phyloP scores from a whole-genome alignment of 2,329 filamentous ascomycete genomes.

The Colletotrichum eleusines region DNA sequence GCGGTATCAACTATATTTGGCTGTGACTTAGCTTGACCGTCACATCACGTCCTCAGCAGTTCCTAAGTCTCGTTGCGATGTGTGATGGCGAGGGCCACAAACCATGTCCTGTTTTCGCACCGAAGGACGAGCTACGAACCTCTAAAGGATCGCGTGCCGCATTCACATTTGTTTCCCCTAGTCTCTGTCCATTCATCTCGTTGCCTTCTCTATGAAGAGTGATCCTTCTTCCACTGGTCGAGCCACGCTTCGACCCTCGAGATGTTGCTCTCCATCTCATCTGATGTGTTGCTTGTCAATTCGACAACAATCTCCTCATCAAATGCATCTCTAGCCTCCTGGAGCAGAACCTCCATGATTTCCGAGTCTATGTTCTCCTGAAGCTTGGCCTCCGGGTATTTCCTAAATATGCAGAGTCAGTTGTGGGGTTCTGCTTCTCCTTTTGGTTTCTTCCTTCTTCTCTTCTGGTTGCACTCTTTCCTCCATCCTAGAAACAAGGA shows the following conservation, averaged over 20 bases:
- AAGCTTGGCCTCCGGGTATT: constrained; percentile 87
- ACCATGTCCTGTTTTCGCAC: neutral
- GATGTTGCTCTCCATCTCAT: constrained; percentile 90
- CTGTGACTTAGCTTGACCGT: neutral
- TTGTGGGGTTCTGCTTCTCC: no score
- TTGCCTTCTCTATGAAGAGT: constrained; percentile 3
- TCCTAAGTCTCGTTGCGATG: neutral
- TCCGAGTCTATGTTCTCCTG: constrained; percentile 97
- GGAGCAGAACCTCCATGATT: constrained; percentile 94
- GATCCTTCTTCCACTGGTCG: constrained; percentile 81
- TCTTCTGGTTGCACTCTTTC: no score
- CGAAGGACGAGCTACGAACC: neutral
- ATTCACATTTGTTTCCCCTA: neutral
- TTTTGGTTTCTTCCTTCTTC: neutral
- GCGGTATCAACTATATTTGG: neutral
- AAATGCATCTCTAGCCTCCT: constrained; percentile 90
- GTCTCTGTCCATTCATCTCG: constrained; percentile 43
- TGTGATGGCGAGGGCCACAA: neutral
- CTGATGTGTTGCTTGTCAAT: constrained; percentile 81
- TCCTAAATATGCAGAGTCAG: constrained; percentile 57
- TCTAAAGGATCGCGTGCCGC: neutral
- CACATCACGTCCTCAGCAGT: neutral
- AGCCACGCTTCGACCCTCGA: constrained; percentile 87
- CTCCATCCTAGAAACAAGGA: neutral
- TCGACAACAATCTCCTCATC: constrained; percentile 91